Evolutionary conservation across 2,329 filamentous ascomycete species (phyloP).

Genomic region (Monilinia aucupariae): DNA sequence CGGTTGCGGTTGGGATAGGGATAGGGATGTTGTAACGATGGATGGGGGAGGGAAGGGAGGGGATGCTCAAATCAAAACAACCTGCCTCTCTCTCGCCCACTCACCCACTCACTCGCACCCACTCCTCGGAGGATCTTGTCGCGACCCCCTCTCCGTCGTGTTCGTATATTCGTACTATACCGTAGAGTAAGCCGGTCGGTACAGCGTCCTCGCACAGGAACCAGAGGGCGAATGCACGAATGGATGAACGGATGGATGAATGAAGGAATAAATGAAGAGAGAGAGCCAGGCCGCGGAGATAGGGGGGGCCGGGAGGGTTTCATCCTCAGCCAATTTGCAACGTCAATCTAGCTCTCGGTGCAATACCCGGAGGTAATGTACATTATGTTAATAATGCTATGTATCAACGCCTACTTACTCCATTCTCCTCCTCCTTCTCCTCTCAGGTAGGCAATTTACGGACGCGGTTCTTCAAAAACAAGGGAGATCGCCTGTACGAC

Average conservation of each 20-base stretch:
- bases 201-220: no score
- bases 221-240: no score
- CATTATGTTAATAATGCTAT: no score
- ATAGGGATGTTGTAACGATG: no score
- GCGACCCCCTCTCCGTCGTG: background rate
- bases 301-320: no score
- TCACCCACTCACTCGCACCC: no score
- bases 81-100: no score
- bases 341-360: conserved; percentile 6
- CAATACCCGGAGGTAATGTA: conserved; percentile 8
- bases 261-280: background rate
- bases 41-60: no score
- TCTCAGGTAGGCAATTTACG: background rate
- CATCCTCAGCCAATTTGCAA: conserved; percentile 4
- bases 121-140: background rate
- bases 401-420: no score
- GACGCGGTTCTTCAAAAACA: background rate
- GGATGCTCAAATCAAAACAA: background rate
- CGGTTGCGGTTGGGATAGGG: background rate
- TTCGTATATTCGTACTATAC: background rate
- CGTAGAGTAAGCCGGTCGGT: background rate
- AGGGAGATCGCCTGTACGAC: background rate
- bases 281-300: background rate
- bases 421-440: no score
- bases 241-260: background rate